Conservation (phyloP, 208 protist genomes). For the Acanthamoeba sp. region DNA sequence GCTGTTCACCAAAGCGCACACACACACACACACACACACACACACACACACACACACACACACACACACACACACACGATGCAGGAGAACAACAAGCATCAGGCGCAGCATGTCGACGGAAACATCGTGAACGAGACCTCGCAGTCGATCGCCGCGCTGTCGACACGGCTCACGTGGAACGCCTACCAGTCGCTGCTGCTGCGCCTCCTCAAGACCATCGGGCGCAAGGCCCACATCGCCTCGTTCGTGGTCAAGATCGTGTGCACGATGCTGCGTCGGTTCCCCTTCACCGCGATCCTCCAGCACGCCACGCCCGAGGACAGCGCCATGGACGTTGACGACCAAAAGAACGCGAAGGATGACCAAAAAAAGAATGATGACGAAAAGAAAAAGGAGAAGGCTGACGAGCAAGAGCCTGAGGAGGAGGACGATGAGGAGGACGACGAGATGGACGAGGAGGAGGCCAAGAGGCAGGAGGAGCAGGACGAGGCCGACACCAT, state of each 20-base stretch:
- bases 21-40: not conserved
- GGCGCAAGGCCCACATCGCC: slow-evolving; percentile 8
- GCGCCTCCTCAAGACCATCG: not conserved
- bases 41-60: too few relatives aligned
- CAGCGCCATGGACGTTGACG: not conserved
- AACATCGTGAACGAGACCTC: slow-evolving; percentile 70
- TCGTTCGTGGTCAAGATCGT: slow-evolving; percentile 33
- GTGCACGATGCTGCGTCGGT: slow-evolving; percentile 52
- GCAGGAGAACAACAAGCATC: slow-evolving; percentile 18
- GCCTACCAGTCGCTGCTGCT: slow-evolving; percentile 39
- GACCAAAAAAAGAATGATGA: not conserved
- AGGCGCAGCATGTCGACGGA: slow-evolving; percentile 36
- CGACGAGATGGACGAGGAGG: not conserved
- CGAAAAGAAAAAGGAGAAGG: not conserved
- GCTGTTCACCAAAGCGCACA: too few relatives aligned
- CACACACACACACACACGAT: not conserved
- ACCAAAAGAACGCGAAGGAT: not conserved
- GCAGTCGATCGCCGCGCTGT: slow-evolving; percentile 26
- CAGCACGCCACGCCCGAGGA: not conserved
- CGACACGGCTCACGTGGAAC: slow-evolving; percentile 28
- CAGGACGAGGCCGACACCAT: not conserved
- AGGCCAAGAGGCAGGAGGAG: not conserved
- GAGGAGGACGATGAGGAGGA: not conserved
- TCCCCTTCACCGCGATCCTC: slow-evolving; percentile 9
- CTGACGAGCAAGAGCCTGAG: not conserved